A percentile compares a stretch with the other conserved stretches of the same genome.
phyloP scores from a whole-genome alignment of 2,329 filamentous ascomycete genomes.

The Helotiales sp. region DNA sequence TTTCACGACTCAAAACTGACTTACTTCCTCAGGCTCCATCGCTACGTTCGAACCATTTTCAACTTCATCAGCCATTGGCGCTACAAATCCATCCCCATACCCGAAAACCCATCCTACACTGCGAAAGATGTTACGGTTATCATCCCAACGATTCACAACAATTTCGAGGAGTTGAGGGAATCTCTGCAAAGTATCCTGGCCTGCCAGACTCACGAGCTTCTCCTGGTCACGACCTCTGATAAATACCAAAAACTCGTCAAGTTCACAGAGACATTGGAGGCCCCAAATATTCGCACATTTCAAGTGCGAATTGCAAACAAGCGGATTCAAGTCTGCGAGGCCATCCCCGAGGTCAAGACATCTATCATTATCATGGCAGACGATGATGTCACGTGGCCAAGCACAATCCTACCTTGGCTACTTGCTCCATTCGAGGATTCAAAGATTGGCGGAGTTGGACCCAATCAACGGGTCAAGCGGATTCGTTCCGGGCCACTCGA shows the following conservation, averaged over 20 bases:
- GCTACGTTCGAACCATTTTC: conserved; percentile 83
- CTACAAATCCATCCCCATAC: conserved; percentile 84
- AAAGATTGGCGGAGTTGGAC: conserved; percentile 86
- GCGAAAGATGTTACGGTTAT: conserved; percentile 91
- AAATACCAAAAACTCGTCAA: conserved; percentile 72
- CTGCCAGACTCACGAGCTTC: conserved; percentile 72
- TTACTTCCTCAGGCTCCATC: conserved; percentile 69
- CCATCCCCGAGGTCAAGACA: conserved; percentile 83
- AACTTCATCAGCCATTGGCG: conserved; percentile 86
- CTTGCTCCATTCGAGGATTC: conserved; percentile 88
- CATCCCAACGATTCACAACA: conserved; percentile 88
- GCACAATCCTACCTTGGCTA: conserved; percentile 86
- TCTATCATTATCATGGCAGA: conserved; percentile 90
- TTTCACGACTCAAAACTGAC: background rate
- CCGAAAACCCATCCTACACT: conserved; percentile 69
- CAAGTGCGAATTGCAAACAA: conserved; percentile 90
- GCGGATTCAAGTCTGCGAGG: conserved; percentile 89
- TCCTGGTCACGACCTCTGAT: conserved; percentile 85
- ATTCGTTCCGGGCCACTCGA: conserved; percentile 60
- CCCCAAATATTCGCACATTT: conserved; percentile 72
- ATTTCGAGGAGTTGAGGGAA: conserved; percentile 79
- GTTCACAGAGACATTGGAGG: conserved; percentile 65
- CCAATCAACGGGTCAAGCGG: conserved; percentile 83
- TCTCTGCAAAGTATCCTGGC: conserved; percentile 80
- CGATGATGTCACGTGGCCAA: conserved; percentile 93